phyloP scores from a whole-genome alignment of 257 asterid species.

The Solanum piurae region DNA sequence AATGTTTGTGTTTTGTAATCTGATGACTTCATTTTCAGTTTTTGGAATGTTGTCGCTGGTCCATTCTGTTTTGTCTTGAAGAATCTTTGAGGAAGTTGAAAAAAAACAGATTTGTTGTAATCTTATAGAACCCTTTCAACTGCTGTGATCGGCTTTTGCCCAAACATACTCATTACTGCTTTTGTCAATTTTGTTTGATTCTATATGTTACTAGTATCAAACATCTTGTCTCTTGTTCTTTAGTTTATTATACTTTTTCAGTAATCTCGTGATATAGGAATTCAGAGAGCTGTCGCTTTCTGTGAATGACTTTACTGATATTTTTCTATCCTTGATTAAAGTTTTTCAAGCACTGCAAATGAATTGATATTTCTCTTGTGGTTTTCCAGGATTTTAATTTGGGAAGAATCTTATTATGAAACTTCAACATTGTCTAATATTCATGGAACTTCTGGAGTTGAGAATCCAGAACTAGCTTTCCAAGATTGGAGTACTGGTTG shows the following conservation, averaged over 20 bases:
- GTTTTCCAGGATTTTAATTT: slow-evolving; percentile 65
- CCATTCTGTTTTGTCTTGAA: slow-evolving; percentile 36
- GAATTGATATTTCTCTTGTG: neutral
- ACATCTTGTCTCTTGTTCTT: slow-evolving; percentile 18
- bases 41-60: slow-evolving; percentile 66
- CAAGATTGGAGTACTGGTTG: slow-evolving; percentile 28
- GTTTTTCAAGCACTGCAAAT: neutral
- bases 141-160: slow-evolving; percentile 21
- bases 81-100: slow-evolving; percentile 33
- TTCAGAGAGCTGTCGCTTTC: neutral
- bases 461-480: slow-evolving; percentile 15
- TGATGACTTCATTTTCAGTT: slow-evolving; percentile 26
- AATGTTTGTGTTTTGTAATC: slow-evolving; percentile 24
- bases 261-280: neutral
- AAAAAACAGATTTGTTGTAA: slow-evolving; percentile 17
- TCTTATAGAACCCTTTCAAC: slow-evolving; percentile 18
- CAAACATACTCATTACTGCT: slow-evolving; percentile 23
- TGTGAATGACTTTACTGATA: neutral
- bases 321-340: neutral
- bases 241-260: slow-evolving; percentile 1
- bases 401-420: slow-evolving; percentile 86
- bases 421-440: slow-evolving; percentile 16
- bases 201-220: slow-evolving; percentile 18
- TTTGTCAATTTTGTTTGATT: slow-evolving; percentile 32
- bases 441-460: slow-evolving; percentile 17